Base-by-base conservation (phyloP, 2,329 filamentous ascomycete species). In the Bipolaris sorokiniana region DNA sequence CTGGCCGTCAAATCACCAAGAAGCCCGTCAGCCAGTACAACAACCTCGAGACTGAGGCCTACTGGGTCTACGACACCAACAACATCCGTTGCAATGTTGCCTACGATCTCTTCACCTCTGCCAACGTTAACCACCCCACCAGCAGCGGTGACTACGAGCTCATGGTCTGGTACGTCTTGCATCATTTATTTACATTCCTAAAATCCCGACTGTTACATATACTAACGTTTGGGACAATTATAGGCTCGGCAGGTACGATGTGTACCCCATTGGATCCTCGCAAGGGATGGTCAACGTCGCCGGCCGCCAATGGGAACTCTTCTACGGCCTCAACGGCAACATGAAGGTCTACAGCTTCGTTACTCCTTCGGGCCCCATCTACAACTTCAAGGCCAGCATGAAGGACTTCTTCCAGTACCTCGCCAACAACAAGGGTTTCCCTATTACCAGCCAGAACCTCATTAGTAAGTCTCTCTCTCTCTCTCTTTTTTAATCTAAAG, bases 311-410 rank as follows among this genome's bases (percentile, higher is more conserved):
- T 89, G 82, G 81, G 79, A 83, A 40, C 77, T 89, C 42, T 88
- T 81, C 76, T 77, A 77, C 54, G 86, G 86, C 18, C 75, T 71
- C n/a, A 88, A 88, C 64, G 84, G 84, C 38, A 69, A 72, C 51
- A 87, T 80, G 70, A 82, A 80, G 11, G 86, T 89, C n/a, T 88
- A 81, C 77, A 85, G 82, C 66, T 89, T 86, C 63, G 80, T 86
- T 9, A 80, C 62, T 20, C 44, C 55, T 18, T 58, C 44, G 0
- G 46, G 53, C n/a, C 53, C 55, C n/a, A 75, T 82, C 34, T 79
- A 76, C 22, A 78, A 62, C 70, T 88, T 86, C 75, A 78, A 75
- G 41, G 84, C 79, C 22, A 84, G 89, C 69, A 65, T 88, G 62
- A 79, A 79, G 65, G 71, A 79, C 7, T 88, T 89, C 76, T 78